These are phyloP conservation scores for Aureobasidium sp. DNA, from an alignment of 2,329 filamentous ascomycete genomes.

Conservation along the genomic window DNA sequence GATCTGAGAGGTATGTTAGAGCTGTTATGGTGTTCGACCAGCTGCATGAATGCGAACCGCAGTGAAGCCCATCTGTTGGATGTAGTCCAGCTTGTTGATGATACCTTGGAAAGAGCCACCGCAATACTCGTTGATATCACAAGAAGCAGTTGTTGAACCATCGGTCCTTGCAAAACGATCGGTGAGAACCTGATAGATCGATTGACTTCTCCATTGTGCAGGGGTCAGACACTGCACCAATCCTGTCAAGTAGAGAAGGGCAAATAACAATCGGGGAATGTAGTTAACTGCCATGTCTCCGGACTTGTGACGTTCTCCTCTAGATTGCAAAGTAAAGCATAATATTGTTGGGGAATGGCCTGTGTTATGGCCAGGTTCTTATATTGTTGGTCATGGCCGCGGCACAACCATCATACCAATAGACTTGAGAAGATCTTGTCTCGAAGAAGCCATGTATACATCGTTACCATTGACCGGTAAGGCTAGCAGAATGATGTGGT, in stretches of 20 bases:
- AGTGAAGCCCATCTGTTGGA: slow-evolving; percentile 52
- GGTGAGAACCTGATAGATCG: slow-evolving; percentile 33
- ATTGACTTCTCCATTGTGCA: slow-evolving; percentile 30
- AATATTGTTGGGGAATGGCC: neutral
- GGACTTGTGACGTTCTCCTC: neutral
- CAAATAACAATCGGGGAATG: neutral
- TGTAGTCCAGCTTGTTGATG: slow-evolving; percentile 53
- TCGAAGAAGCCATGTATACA: neutral
- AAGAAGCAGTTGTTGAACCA: slow-evolving; percentile 30
- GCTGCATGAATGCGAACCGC: slow-evolving; percentile 36
- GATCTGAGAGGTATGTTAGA: slow-evolving; percentile 16
- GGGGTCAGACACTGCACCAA: slow-evolving; percentile 9
- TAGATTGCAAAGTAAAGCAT: neutral
- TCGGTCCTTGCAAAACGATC: slow-evolving; percentile 31
- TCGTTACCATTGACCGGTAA: neutral
- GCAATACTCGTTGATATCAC: slow-evolving; percentile 40
- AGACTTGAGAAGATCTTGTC: neutral
- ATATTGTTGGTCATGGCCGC: neutral
- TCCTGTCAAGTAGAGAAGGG: neutral
- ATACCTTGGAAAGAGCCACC: slow-evolving; percentile 54
- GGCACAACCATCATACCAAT: neutral
- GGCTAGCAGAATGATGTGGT: neutral
- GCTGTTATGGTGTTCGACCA: neutral
- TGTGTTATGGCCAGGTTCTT: neutral
- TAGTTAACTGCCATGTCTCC: neutral